Evolutionary conservation across 108 stramenopile genomes (phyloP).

Genomic region (Chaetoceros tenuissimus): DNA sequence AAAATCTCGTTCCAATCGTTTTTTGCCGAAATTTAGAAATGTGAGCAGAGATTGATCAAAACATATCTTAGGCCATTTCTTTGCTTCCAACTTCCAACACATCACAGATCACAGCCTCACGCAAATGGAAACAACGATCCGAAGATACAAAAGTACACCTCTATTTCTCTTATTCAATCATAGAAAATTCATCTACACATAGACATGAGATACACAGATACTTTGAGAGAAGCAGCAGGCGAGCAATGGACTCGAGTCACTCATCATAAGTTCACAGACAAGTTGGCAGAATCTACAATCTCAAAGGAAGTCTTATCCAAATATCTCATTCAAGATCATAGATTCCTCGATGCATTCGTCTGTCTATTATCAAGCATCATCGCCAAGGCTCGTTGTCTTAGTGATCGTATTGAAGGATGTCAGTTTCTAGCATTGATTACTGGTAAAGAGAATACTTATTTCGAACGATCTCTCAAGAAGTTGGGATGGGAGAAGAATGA

Average conservation of each 20-base stretch:
- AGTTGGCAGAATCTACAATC: slow-evolving; percentile 32
- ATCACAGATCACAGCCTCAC: no score
- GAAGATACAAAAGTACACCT: no score
- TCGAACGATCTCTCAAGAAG: slow-evolving; percentile 41
- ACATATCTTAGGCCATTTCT: no score
- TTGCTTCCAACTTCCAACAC: no score
- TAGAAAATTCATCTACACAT: no score
- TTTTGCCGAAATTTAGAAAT: no score
- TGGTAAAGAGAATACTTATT: slow-evolving; percentile 63
- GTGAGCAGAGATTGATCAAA: no score
- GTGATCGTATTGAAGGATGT: slow-evolving; percentile 56
- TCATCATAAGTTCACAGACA: slow-evolving; percentile 36
- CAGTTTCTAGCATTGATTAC: slow-evolving; percentile 60
- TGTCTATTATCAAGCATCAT: slow-evolving; percentile 40
- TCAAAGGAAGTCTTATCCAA: slow-evolving; percentile 27
- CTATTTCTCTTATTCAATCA: no score
- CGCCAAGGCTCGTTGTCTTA: slow-evolving; percentile 32
- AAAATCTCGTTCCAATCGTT: no score
- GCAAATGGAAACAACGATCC: no score
- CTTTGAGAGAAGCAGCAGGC: slow-evolving; percentile 14
- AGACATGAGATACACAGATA: background rate
- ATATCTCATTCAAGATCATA: slow-evolving; percentile 61
- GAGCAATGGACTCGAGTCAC: slow-evolving; percentile 25
- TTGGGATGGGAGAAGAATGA: slow-evolving; percentile 18
- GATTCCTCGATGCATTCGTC: slow-evolving; percentile 60